Percentiles rank a stretch among this genome's conserved stretches.
Evolutionary conservation across 331 rosid genomes (phyloP).

Genomic region (Telfairia occidentalis): DNA sequence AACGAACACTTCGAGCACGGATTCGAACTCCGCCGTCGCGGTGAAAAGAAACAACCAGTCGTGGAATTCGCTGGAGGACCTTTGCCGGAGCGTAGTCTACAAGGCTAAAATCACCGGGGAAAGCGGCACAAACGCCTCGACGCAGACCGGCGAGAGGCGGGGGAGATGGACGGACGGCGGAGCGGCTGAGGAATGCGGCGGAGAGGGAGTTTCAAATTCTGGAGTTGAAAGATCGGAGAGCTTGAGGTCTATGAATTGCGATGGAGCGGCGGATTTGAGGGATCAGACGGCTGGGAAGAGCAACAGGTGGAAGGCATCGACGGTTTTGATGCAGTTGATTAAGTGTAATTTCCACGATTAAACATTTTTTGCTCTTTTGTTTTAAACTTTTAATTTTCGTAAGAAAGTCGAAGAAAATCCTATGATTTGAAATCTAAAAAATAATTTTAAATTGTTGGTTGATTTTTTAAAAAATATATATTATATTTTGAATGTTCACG

Average conservation of each 20-base stretch:
- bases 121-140: constrained; percentile 26
- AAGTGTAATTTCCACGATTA: constrained; percentile 27
- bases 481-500: too few species aligned
- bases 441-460: too few species aligned
- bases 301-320: constrained; percentile 41
- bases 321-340: constrained; percentile 48
- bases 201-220: constrained; percentile 19
- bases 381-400: too few species aligned
- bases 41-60: constrained; percentile 21
- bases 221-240: constrained; percentile 17
- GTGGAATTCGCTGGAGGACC: constrained; percentile 17
- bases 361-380: background rate
- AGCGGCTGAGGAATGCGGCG: constrained; percentile 17
- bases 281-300: constrained; percentile 34
- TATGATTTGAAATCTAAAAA: too few species aligned
- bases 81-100: constrained; percentile 25
- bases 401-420: too few species aligned
- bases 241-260: constrained; percentile 10
- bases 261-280: constrained; percentile 7
- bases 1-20: constrained; percentile 31
- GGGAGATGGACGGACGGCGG: constrained; percentile 16
- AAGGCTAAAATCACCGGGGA: constrained; percentile 22
- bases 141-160: constrained; percentile 38
- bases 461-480: too few species aligned
- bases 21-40: constrained; percentile 21